These are phyloP conservation scores for Citrullus mucosospermus DNA, from an alignment of 306 rosid species.

Conservation along the genomic window DNA sequence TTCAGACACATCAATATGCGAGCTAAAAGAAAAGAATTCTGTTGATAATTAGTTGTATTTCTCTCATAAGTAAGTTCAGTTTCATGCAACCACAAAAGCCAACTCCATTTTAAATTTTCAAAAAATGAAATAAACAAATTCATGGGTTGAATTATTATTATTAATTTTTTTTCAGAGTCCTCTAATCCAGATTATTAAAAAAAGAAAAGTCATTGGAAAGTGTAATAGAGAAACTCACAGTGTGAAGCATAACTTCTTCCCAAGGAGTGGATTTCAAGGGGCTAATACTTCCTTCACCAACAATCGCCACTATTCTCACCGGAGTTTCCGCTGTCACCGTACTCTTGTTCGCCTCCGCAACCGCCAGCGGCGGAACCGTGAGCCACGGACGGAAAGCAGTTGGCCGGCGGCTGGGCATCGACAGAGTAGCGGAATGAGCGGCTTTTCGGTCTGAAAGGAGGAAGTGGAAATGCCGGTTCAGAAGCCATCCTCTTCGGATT, in stretches of 20 bases:
- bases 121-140: too few species aligned
- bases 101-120: too few species aligned
- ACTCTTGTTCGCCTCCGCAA: constrained; percentile 3
- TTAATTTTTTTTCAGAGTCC: not conserved
- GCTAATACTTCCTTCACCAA: constrained; percentile 54
- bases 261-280: constrained; percentile 59
- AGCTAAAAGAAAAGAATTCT: too few species aligned
- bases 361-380: constrained; percentile 13
- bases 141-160: too few species aligned
- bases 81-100: too few species aligned
- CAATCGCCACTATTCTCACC: constrained; percentile 53
- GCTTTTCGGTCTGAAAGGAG: constrained; percentile 5
- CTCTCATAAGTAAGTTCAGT: too few species aligned
- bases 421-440: not conserved
- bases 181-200: not conserved
- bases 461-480: constrained; percentile 6
- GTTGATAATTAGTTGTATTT: too few species aligned
- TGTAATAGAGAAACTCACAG: constrained; percentile 23
- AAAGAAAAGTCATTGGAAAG: not conserved
- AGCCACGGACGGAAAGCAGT: constrained; percentile 1
- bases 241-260: constrained; percentile 77
- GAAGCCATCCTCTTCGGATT: not conserved
- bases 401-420: not conserved
- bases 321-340: constrained; percentile 17
- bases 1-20: too few species aligned